A percentile compares a stretch with the other conserved stretches of the same genome.
Conservation (phyloP, 1,284 basidiomycete genomes). For the Neonothopanus nambi region DNA sequence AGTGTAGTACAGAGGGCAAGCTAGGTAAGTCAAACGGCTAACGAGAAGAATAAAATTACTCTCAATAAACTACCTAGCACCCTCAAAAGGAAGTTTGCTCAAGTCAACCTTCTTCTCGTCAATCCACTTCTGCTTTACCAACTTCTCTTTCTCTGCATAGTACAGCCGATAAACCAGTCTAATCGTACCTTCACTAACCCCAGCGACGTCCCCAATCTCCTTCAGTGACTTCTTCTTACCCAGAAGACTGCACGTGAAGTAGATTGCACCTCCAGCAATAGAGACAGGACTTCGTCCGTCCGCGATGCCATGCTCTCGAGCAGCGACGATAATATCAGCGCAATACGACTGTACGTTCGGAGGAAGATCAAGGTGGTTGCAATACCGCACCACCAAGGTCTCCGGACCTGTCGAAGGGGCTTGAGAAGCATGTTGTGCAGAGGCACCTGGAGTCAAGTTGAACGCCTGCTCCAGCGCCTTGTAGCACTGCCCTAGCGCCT, state of each 20-base stretch:
- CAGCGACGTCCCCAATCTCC: slow-evolving; percentile 92
- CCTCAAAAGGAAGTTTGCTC: slow-evolving; percentile 4
- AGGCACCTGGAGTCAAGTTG: slow-evolving; percentile 77
- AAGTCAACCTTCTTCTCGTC: slow-evolving; percentile 65
- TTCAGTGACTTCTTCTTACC: slow-evolving; percentile 75
- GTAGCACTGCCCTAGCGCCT: slow-evolving; percentile 93
- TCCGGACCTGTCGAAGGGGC: slow-evolving; percentile 68
- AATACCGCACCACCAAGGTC: slow-evolving; percentile 90
- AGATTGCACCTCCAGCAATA: slow-evolving; percentile 94
- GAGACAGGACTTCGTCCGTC: slow-evolving; percentile 95
- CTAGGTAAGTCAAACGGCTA: too few relatives aligned
- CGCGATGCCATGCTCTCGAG: slow-evolving; percentile 83
- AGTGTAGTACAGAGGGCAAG: too few relatives aligned
- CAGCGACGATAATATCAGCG: slow-evolving; percentile 81
- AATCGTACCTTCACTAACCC: slow-evolving; percentile 97
- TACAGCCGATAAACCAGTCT: slow-evolving; percentile 83
- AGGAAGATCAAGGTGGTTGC: slow-evolving; percentile 91
- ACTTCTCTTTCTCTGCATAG: slow-evolving; percentile 65
- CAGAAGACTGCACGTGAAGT: slow-evolving; percentile 86
- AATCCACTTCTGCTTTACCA: slow-evolving; percentile 83
- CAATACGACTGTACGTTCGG: slow-evolving; percentile 82
- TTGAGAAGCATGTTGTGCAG: slow-evolving; percentile 42
- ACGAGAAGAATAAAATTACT: too few relatives aligned
- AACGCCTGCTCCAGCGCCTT: slow-evolving; percentile 93
- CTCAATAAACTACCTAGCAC: background rate